Base-by-base conservation (phyloP, 2,329 filamentous ascomycete species). In the Hymenoscyphus fraxineus region DNA sequence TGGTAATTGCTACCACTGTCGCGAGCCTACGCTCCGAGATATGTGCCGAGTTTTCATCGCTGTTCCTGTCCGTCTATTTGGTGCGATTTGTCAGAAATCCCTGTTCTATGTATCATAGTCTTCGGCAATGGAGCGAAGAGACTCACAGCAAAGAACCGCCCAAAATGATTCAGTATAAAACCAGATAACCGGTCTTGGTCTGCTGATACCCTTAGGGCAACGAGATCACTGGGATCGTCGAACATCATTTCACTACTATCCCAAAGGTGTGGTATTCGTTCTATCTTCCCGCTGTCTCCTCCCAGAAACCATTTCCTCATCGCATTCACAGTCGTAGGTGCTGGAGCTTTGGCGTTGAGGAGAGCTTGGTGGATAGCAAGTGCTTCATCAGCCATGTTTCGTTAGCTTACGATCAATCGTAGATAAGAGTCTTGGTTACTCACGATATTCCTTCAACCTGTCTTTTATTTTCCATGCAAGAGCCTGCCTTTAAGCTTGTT, bases 131-230 rank as follows among this genome's bases (percentile, higher is more conserved):
- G 44, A 44, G 40, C 13, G 22, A 51, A 22, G 54, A 19, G 15
- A 13, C 54, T 57, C 16, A 57, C 54, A 3, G 27, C 27, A 44
- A 69, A 69, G 47, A 69, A 64, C 6, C 67, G 35, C 51, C 65
- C 65, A 6, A 71, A 65, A 41, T 73, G 71, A 32, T 72, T 69
- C 56, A 73, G 66, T 12, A 75, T 64, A 60, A 77, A 73, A 7
- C 63, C 62, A 2, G 72, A 73, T 1, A 74, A 59, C 4, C 72
- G 65, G 57, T 75, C 73, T 58, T 72, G 65, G 12, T 72, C 70
- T 12, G 67, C 61, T 31, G 64, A 64, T 3, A 68, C 69, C 16
- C 67, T 61, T n/a, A 75, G 61, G 7, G 70, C 72, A 6, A 75
- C 71, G 0, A 74, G 66, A 38, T 73, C 72, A 38, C 69, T 56